Percentiles rank a stretch among this genome's conserved stretches.
phyloP scores from a whole-genome alignment of 2,329 filamentous ascomycete species.

The Cladosporium oxysporum region DNA sequence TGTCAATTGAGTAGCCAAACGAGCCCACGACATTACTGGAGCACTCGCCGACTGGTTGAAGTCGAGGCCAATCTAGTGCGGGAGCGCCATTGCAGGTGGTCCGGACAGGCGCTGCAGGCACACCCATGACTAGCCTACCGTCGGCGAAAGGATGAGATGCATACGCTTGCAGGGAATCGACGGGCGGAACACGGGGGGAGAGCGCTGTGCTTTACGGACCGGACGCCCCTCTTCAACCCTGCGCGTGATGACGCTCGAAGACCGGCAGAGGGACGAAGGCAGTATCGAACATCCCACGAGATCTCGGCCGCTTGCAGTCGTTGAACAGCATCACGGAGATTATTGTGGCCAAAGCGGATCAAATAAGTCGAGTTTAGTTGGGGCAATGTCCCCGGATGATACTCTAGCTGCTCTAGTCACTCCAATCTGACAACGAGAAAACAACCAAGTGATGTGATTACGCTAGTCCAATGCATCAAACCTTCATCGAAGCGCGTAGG shows the following conservation, averaged over 20 bases:
- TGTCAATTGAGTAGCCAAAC: conserved; percentile 8
- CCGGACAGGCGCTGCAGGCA: conserved; percentile 4
- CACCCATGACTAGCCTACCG: conserved; percentile 13
- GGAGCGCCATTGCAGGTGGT: neutral
- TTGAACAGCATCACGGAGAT: neutral
- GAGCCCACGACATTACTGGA: neutral
- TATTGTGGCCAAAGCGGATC: neutral
- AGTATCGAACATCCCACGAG: neutral
- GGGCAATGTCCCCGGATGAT: neutral
- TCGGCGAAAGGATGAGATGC: neutral
- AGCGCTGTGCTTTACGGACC: conserved; percentile 10
- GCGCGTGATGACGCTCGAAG: neutral
- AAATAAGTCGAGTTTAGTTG: neutral
- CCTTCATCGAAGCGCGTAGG: neutral
- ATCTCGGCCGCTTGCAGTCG: conserved; percentile 2
- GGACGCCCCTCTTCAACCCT: conserved; percentile 8
- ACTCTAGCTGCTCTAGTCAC: neutral
- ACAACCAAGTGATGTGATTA: neutral
- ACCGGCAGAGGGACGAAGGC: neutral
- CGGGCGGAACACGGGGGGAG: conserved; percentile 8
- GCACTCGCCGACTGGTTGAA: conserved; percentile 9
- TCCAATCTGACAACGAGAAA: neutral
- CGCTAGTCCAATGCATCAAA: neutral
- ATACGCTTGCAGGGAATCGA: conserved; percentile 7
- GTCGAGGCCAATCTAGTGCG: neutral